Evolutionary conservation across 805 yeast genomes (phyloP).

Genomic region (Barnettozyma wickerhamii): DNA sequence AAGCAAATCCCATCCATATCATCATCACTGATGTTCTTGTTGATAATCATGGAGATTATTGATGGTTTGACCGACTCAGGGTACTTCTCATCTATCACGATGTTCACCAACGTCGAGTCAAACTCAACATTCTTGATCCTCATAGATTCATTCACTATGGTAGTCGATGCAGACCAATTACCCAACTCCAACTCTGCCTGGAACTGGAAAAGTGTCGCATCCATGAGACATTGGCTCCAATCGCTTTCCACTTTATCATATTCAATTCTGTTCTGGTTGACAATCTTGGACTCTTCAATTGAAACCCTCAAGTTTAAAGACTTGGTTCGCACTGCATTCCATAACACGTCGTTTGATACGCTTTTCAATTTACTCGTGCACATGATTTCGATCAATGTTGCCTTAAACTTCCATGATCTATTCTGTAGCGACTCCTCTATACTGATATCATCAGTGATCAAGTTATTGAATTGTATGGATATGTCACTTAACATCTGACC

Average conservation of each 20-base stretch:
- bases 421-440: constrained; percentile 15
- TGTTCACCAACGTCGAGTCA: constrained; percentile 23
- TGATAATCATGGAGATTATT: constrained; percentile 20
- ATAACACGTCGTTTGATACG: constrained; percentile 5
- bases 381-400: constrained; percentile 16
- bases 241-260: constrained; percentile 12
- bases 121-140: constrained; percentile 14
- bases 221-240: constrained; percentile 21
- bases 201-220: constrained; percentile 21
- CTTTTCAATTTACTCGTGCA: constrained; percentile 11
- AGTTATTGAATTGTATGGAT: constrained; percentile 18
- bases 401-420: constrained; percentile 17
- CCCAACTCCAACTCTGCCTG: constrained; percentile 24
- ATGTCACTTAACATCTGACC: constrained; percentile 19
- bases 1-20: constrained; percentile 13
- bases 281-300: constrained; percentile 15
- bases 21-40: constrained; percentile 20
- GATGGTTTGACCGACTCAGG: constrained; percentile 18
- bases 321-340: constrained; percentile 10
- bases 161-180: constrained; percentile 19
- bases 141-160: constrained; percentile 20
- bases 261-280: constrained; percentile 10
- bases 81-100: constrained; percentile 11
- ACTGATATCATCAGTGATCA: constrained; percentile 27
- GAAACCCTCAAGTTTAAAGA: constrained; percentile 11